phyloP scores from a whole-genome alignment of 2,329 filamentous ascomycete genomes.

The Xylaria sp. region DNA sequence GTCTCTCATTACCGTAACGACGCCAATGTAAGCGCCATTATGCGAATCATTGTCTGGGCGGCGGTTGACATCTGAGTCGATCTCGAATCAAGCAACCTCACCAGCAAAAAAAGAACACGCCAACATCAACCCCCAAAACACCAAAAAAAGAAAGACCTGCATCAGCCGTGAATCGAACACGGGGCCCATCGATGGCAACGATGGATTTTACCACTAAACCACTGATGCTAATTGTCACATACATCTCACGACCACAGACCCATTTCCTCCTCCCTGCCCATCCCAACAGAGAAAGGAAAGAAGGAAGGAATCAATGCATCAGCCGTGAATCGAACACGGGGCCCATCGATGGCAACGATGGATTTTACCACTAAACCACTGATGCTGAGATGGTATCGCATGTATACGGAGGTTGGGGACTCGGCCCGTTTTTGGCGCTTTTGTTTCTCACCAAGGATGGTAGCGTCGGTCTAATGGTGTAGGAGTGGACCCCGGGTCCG shows the following conservation, averaged over 20 bases:
- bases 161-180: constrained; percentile 42
- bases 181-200: constrained; percentile 49
- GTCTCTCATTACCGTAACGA: no score
- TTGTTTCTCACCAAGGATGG: no score
- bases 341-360: constrained; percentile 50
- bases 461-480: no score
- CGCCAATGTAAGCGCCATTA: no score
- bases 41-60: no score
- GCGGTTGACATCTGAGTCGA: background rate
- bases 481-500: no score
- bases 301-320: constrained; percentile 26
- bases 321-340: constrained; percentile 43
- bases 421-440: background rate
- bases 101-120: background rate
- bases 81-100: background rate
- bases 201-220: constrained; percentile 51
- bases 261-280: no score
- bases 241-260: no score
- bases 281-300: background rate
- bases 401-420: background rate
- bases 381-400: constrained; percentile 8
- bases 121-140: no score
- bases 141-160: constrained; percentile 20
- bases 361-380: constrained; percentile 51
- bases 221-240: constrained; percentile 31